phyloP scores from a whole-genome alignment of 495 filamentous ascomycete species.

The Neurospora sp. region DNA sequence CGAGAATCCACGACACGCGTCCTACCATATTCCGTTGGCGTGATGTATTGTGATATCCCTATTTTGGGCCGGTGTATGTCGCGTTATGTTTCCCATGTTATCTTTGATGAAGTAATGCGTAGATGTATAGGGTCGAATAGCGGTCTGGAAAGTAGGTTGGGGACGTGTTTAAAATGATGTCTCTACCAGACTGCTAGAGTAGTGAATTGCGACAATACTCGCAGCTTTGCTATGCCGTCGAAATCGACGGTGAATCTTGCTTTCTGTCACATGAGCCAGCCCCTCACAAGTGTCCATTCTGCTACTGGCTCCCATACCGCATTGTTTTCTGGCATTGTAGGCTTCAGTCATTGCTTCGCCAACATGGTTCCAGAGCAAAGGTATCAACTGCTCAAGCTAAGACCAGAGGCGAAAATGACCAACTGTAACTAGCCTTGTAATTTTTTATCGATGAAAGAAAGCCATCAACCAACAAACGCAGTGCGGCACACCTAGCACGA shows the following conservation, averaged over 20 bases:
- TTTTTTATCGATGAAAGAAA: neutral
- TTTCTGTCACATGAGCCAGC: neutral
- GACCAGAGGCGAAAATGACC: neutral
- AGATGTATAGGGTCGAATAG: neutral
- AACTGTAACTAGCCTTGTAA: neutral
- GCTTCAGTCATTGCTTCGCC: neutral
- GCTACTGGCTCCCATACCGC: neutral
- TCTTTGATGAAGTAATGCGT: neutral
- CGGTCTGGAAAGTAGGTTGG: neutral
- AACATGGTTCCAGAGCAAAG: neutral
- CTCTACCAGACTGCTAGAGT: neutral
- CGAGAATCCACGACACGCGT: slow-evolving; percentile 33
- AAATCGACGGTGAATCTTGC: neutral
- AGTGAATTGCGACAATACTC: neutral
- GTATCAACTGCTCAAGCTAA: neutral
- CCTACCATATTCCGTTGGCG: slow-evolving; percentile 1
- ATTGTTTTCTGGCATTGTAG: neutral
- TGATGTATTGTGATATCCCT: neutral
- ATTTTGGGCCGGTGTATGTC: neutral
- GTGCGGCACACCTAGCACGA: neutral
- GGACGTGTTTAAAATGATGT: neutral
- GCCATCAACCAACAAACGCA: neutral
- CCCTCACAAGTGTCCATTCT: neutral
- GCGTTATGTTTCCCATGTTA: neutral
- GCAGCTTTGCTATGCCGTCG: neutral